Percentiles rank a stretch among this genome's conserved stretches.
Evolutionary conservation across 805 yeast genomes (phyloP).

Genomic region (Metschnikowia kofuensis): DNA sequence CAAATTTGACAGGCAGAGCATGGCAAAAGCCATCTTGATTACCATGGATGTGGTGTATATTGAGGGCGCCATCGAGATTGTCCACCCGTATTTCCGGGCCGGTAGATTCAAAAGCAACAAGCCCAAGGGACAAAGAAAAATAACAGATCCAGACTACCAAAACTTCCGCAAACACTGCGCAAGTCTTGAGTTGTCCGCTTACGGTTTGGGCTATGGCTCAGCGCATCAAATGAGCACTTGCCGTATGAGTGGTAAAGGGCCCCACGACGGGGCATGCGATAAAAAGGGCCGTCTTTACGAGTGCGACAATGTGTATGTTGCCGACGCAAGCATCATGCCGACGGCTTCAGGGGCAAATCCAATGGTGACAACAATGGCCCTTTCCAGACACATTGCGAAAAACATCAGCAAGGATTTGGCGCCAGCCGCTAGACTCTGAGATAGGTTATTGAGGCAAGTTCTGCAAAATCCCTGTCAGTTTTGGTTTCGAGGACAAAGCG

Average conservation of each 20-base stretch:
- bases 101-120: slow-evolving; percentile 37
- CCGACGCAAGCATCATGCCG: slow-evolving; percentile 51
- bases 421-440: slow-evolving; percentile 25
- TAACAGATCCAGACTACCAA: slow-evolving; percentile 44
- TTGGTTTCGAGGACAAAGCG: no score
- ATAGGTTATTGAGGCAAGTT: neutral
- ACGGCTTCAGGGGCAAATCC: slow-evolving; percentile 55
- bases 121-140: slow-evolving; percentile 35
- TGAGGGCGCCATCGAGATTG: slow-evolving; percentile 47
- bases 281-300: slow-evolving; percentile 45
- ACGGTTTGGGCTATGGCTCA: slow-evolving; percentile 37
- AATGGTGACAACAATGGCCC: slow-evolving; percentile 48
- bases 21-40: slow-evolving; percentile 34
- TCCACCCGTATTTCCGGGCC: slow-evolving; percentile 29
- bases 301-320: slow-evolving; percentile 45
- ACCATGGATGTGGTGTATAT: slow-evolving; percentile 47
- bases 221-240: slow-evolving; percentile 57
- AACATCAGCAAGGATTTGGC: slow-evolving; percentile 34
- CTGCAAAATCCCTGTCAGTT: no score
- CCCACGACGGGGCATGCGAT: slow-evolving; percentile 44
- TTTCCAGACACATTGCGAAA: slow-evolving; percentile 42
- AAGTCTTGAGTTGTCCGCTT: slow-evolving; percentile 26
- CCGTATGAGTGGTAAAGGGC: slow-evolving; percentile 48
- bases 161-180: slow-evolving; percentile 31
- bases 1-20: slow-evolving; percentile 40